phyloP scores from a whole-genome alignment of 306 rosid species.

The Carpinus fangiana region DNA sequence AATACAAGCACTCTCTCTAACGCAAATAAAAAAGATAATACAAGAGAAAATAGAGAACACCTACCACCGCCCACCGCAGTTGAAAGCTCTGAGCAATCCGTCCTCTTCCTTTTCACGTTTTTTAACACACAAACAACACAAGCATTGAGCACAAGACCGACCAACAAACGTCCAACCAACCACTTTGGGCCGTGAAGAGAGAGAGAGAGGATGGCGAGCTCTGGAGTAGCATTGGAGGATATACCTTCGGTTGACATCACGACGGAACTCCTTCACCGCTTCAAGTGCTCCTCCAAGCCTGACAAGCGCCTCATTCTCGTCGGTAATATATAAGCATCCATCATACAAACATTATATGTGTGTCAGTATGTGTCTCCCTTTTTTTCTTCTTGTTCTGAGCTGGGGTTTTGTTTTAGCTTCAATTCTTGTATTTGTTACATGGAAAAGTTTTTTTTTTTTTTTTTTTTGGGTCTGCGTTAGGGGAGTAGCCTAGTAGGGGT shows the following conservation, averaged over 20 bases:
- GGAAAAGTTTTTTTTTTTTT: not conserved
- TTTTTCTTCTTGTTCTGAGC: not conserved
- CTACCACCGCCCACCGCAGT: not conserved
- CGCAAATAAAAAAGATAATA: not conserved
- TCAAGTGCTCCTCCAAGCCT: constrained; percentile 80
- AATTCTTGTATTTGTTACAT: not conserved
- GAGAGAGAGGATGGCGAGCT: constrained; percentile 43
- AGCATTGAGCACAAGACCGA: too few species aligned
- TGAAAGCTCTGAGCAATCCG: not conserved
- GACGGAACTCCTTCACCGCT: constrained; percentile 85
- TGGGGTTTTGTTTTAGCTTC: not conserved
- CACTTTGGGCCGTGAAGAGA: not conserved
- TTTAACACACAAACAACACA: not conserved
- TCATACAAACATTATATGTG: too few species aligned
- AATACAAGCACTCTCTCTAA: not conserved
- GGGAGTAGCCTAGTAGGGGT: not conserved
- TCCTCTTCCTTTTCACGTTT: not conserved
- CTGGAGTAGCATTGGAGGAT: constrained; percentile 57
- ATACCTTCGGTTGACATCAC: constrained; percentile 80
- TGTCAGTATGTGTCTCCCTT: too few species aligned
- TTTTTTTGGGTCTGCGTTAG: not conserved
- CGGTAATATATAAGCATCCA: constrained; percentile 36
- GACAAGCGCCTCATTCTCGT: constrained; percentile 95
- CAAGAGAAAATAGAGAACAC: not conserved
- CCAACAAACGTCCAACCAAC: constrained; percentile 1